A percentile compares a stretch with the other conserved stretches of the same genome.
phyloP scores from a whole-genome alignment of 2,329 filamentous ascomycete genomes.

The Sarocladium oryzae region DNA sequence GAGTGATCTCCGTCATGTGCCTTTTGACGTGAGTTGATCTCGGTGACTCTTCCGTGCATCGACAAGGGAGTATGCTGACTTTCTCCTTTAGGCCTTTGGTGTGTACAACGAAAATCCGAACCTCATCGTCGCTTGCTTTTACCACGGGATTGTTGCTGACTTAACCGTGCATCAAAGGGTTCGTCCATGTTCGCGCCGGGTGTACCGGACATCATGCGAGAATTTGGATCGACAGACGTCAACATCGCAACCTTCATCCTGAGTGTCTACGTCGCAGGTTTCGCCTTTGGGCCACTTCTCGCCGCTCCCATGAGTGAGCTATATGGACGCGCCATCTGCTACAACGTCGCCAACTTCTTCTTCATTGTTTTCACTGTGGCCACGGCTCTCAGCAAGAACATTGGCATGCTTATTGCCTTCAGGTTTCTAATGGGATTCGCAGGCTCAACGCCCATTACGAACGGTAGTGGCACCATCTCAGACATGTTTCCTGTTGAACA shows the following conservation, averaged over 20 bases:
- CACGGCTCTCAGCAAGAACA: slow-evolving; percentile 47
- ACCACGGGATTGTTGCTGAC: not conserved
- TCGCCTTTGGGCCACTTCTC: slow-evolving; percentile 53
- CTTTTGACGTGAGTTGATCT: slow-evolving; percentile 14
- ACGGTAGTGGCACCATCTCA: slow-evolving; percentile 58
- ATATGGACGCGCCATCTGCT: slow-evolving; percentile 43
- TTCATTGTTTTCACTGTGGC: slow-evolving; percentile 43
- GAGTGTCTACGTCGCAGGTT: slow-evolving; percentile 41
- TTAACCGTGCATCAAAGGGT: not conserved
- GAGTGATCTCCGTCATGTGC: slow-evolving; percentile 24
- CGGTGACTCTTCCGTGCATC: too few relatives aligned
- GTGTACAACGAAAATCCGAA: not conserved
- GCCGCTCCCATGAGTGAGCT: slow-evolving; percentile 59
- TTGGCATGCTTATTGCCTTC: slow-evolving; percentile 56
- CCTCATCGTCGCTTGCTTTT: too few relatives aligned
- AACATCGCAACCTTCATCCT: slow-evolving; percentile 37
- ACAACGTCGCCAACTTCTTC: slow-evolving; percentile 38
- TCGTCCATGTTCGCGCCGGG: slow-evolving; percentile 26
- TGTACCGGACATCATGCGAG: slow-evolving; percentile 40
- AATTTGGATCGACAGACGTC: slow-evolving; percentile 30
- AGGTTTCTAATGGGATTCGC: slow-evolving; percentile 57
- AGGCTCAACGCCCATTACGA: slow-evolving; percentile 57
- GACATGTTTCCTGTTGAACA: slow-evolving; percentile 56
- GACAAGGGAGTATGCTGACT: too few relatives aligned
- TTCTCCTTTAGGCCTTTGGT: not conserved